Evolutionary conservation across 129 eudicot species (phyloP).

Genomic region (Oenanthe sinensis): DNA sequence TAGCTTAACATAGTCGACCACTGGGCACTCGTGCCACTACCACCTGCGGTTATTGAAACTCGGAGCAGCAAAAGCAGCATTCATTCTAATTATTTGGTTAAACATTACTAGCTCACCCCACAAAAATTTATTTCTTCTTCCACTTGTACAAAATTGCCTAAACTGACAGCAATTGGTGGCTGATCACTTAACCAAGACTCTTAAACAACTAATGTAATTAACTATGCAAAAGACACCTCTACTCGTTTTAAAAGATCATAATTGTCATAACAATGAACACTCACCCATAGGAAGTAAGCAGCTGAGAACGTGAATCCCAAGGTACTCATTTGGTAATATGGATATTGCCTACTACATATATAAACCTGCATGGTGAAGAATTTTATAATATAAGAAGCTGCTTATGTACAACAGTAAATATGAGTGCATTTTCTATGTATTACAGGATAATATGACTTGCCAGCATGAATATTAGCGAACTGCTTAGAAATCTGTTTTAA

Average conservation of each 20-base stretch:
- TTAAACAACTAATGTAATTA: slow-evolving; percentile 64
- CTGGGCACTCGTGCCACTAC: too few species aligned
- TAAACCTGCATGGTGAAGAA: slow-evolving; percentile 41
- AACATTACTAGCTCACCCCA: too few species aligned
- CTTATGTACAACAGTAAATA: background rate
- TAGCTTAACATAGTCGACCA: too few species aligned
- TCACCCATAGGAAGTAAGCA: slow-evolving; percentile 95
- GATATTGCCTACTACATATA: slow-evolving; percentile 98
- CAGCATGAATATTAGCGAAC: slow-evolving; percentile 93
- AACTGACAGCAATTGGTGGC: too few species aligned
- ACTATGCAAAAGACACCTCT: slow-evolving; percentile 71
- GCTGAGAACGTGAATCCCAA: slow-evolving; percentile 93
- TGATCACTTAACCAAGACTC: slow-evolving; percentile 45
- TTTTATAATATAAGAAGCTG: background rate
- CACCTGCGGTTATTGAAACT: too few species aligned
- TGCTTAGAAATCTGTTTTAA: slow-evolving; percentile 77
- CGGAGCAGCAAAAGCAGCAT: too few species aligned
- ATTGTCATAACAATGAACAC: slow-evolving; percentile 17
- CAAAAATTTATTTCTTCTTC: too few species aligned
- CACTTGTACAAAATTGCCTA: too few species aligned
- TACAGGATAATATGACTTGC: slow-evolving; percentile 23
- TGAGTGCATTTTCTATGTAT: background rate
- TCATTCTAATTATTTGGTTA: too few species aligned
- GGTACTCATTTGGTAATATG: slow-evolving; percentile 80
- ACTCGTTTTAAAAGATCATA: background rate